Evolutionary conservation across 2,329 filamentous ascomycete species (phyloP), one percentile per base, ranked within the genome.

Genomic region (Teratosphaeria pseudoeucalypti): DNA sequence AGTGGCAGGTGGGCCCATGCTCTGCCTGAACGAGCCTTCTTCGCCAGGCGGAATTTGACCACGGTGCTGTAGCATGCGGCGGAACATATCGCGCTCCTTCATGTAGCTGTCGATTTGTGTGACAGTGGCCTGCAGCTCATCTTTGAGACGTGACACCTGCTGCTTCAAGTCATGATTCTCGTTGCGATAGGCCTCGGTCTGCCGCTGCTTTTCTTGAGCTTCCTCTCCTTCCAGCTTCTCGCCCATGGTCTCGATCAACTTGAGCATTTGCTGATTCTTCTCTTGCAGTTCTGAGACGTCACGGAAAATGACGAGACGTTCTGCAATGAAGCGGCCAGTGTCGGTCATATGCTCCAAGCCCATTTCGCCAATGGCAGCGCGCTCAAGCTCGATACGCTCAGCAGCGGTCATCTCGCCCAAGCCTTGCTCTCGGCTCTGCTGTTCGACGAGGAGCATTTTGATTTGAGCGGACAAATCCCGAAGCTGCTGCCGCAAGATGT

Each of bases 81-180:
- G 86, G 85, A 96, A 97, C 84, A 96, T 96, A 71, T 99, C 92
- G 63, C 94, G 87, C 76, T 99, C 94, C 68, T 91, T 90, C 71
- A 94, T 90, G 73, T 95, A 96, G 72, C 90, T 95, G 77, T 96
- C 90, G 64, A 91, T 89, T 60, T 92, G 89, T 34, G 88, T 85
- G 52, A 88, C 85, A 65, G 96, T 86, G 12, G 88, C 88, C 65
- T 87, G 84, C 57, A 95, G 84, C 71, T 96, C 91, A 64, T 96
- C 92, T 60, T 90, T 85, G 73, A 86, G 92, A 73, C 88, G 85
- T 65, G 87, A 82, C 27, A 95, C 81, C 64, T 90, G 85, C 57
- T 86, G 83, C 63, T 89, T 81, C 34, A 94, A 77, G 54, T 81
- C 82, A 65, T 87, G 83, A n/a, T 94, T 81, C 71, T 92, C 86